These are phyloP conservation scores for Nemania abortiva DNA, from an alignment of 2,329 filamentous ascomycete genomes.

Conservation along the genomic window DNA sequence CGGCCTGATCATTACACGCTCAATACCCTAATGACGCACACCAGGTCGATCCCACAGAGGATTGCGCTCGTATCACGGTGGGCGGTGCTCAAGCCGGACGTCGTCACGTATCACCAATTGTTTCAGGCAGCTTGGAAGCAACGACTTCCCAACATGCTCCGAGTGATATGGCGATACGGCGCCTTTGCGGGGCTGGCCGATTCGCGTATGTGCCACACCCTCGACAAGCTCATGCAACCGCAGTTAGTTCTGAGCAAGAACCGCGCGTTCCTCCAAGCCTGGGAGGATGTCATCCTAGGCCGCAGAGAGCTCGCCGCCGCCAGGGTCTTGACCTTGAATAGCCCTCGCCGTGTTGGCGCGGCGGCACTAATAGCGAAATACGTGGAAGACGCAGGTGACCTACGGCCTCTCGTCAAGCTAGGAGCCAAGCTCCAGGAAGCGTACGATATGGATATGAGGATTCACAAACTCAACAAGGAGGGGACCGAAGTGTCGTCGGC, in stretches of 20 bases:
- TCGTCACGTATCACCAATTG: constrained; percentile 45
- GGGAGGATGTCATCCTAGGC: constrained; percentile 49
- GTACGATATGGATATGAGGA: constrained; percentile 43
- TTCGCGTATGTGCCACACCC: constrained; percentile 41
- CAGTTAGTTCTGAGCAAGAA: constrained; percentile 12
- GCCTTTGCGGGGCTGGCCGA: constrained; percentile 35
- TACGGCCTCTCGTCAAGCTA: constrained; percentile 36
- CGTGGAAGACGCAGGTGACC: constrained; percentile 21
- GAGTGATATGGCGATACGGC: constrained; percentile 50
- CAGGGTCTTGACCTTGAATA: constrained; percentile 17
- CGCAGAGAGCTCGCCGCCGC: constrained; percentile 40
- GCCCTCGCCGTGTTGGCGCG: constrained; percentile 5
- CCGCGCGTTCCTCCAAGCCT: constrained; percentile 42
- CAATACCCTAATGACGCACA: constrained; percentile 49
- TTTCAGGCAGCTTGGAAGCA: constrained; percentile 46
- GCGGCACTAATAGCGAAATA: constrained; percentile 40
- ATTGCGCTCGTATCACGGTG: constrained; percentile 40
- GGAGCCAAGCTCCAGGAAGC: constrained; percentile 47
- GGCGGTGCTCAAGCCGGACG: constrained; percentile 38
- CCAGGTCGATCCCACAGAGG: constrained; percentile 30
- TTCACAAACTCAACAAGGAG: constrained; percentile 42
- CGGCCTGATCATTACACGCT: constrained; percentile 43
- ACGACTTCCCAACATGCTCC: constrained; percentile 49
- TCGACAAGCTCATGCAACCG: constrained; percentile 40
- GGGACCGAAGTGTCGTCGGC: constrained; percentile 34